These are phyloP conservation scores for Clitopilus passeckerianus DNA, from an alignment of 768 basidiomycete genomes.

Conservation along the genomic window DNA sequence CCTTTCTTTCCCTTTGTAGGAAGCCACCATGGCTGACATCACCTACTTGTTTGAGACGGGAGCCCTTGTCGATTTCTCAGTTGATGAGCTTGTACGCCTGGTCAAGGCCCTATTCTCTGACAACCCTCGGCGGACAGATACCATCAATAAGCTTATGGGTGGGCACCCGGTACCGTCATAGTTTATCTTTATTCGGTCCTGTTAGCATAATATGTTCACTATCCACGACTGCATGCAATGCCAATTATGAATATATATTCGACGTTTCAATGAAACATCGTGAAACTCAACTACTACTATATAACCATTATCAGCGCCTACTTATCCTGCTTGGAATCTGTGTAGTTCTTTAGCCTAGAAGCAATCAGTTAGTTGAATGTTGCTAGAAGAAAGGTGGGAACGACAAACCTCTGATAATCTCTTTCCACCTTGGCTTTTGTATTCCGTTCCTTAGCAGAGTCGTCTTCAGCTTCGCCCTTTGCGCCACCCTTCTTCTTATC, in stretches of 20 bases:
- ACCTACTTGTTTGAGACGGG: constrained; percentile 90
- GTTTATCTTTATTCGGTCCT: constrained; percentile 1
- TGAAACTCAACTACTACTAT: background rate
- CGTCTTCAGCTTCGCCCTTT: constrained; percentile 23
- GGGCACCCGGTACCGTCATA: constrained; percentile 44
- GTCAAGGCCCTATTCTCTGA: constrained; percentile 87
- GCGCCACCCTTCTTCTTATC: constrained; percentile 62
- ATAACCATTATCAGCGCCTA: background rate
- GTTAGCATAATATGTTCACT: background rate
- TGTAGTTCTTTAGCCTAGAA: constrained; percentile 35
- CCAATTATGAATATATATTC: too few species aligned
- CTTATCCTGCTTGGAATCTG: constrained; percentile 29
- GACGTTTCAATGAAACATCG: too few species aligned
- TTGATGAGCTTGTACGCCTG: constrained; percentile 77
- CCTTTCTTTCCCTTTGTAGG: constrained; percentile 37
- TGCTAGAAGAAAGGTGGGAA: background rate
- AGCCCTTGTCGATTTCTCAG: constrained; percentile 84
- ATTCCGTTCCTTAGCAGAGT: constrained; percentile 29
- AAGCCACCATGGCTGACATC: constrained; percentile 89
- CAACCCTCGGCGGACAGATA: constrained; percentile 72
- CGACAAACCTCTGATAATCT: constrained; percentile 52
- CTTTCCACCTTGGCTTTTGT: constrained; percentile 45
- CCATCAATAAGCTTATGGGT: constrained; percentile 67
- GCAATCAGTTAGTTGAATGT: background rate
- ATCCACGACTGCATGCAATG: too few species aligned